Evolutionary conservation across 371 early-diverging fungal species (phyloP).

Genomic region (Fennellomyces sp.): DNA sequence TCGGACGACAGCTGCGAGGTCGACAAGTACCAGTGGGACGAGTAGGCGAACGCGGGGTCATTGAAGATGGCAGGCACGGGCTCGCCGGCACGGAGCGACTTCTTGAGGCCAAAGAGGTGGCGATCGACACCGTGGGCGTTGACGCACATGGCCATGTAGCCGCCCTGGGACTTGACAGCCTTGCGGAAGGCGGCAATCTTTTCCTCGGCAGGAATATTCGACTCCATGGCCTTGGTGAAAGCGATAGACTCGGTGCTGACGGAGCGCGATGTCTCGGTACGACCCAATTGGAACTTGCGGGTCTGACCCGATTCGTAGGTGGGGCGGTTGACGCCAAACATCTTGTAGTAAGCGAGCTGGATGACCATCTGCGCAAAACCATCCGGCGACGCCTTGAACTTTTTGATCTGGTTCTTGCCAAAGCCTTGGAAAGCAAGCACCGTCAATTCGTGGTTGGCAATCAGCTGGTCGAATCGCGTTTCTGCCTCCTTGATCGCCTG

Average conservation of each 20-base stretch:
- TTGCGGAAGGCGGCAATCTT: constrained; percentile 72
- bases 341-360: constrained; percentile 93
- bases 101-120: constrained; percentile 78
- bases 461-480: constrained; percentile 69
- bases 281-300: constrained; percentile 88
- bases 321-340: constrained; percentile 76
- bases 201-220: constrained; percentile 43
- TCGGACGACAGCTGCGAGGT: constrained; percentile 93
- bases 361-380: constrained; percentile 96
- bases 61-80: constrained; percentile 80
- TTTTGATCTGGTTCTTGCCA: constrained; percentile 93
- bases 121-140: constrained; percentile 92
- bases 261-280: constrained; percentile 93
- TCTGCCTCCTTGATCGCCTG: constrained; percentile 66
- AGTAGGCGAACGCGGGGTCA: constrained; percentile 81
- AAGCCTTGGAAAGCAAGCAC: constrained; percentile 83
- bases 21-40: constrained; percentile 92
- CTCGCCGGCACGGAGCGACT: constrained; percentile 71
- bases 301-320: constrained; percentile 95
- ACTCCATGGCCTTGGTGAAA: constrained; percentile 87
- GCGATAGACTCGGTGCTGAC: constrained; percentile 81
- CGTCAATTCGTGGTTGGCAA: constrained; percentile 79
- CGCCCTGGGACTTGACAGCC: constrained; percentile 78
- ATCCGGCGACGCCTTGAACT: constrained; percentile 87
- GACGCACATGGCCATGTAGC: constrained; percentile 81